Evolutionary conservation across 768 basidiomycete genomes (phyloP), one percentile per base, ranked within the genome.

Genomic region (Hydnomerulius pinastri): DNA sequence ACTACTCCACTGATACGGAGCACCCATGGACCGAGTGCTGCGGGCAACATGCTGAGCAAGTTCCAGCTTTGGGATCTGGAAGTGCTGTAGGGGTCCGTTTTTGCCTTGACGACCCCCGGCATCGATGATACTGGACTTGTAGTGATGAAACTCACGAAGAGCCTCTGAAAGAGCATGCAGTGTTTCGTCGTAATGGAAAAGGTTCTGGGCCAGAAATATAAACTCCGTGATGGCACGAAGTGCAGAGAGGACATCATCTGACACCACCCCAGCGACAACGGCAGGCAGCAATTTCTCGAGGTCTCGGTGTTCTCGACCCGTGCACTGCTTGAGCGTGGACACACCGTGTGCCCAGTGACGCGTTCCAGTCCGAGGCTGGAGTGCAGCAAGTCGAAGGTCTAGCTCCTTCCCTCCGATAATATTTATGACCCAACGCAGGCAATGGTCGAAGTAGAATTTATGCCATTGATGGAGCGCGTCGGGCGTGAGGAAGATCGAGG

Each of bases 221-320:
- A 77, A 76, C 41, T 77, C 71, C 2, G 70, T 58, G 4, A 76
- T 62, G 1, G 71, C 56, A 1, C 64, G 58, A 21, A 77, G 39
- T 2, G 71, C 67, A 28, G 50, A 47, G 6, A 77, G 57, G 40
- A 75, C 69, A 0, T 51, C 10, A 4, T 36, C 4, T 1, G 67
- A 46, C 8, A 70, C 63, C 39, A 59, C 64, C 20, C 65, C 63
- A 11, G n/a, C 11, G 11, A n/a, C 7, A 32, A n/a, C n/a, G n/a
- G n/a, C n/a, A n/a, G n/a, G n/a, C n/a, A n/a, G n/a, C n/a, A n/a
- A n/a, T n/a, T n/a, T n/a, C n/a, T n/a, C n/a, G n/a, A n/a, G n/a
- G n/a, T n/a, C n/a, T n/a, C n/a, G n/a, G n/a, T n/a, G n/a, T n/a
- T n/a, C n/a, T n/a, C n/a, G n/a, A n/a, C n/a, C n/a, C n/a, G n/a